Percentiles rank a stretch among this genome's conserved stretches.
Conservation (phyloP, 768 basidiomycete species). For the Tulasnella calospora region DNA sequence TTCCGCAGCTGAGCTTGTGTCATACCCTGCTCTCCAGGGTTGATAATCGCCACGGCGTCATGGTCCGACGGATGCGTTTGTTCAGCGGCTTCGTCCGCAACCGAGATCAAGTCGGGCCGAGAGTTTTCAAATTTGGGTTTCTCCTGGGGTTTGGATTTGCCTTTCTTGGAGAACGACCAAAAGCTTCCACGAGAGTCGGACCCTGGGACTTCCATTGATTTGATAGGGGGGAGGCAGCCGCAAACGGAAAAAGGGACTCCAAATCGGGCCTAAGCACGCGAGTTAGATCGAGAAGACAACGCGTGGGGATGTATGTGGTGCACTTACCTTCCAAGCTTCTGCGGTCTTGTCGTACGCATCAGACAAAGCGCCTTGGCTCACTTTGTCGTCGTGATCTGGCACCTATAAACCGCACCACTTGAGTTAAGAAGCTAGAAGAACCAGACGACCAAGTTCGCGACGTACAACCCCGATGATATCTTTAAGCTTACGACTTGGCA, state of each 20-base stretch:
- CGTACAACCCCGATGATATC: not conserved
- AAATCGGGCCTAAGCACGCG: constrained; percentile 43
- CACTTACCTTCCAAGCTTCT: constrained; percentile 44
- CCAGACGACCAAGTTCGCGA: not conserved
- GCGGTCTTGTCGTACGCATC: constrained; percentile 51
- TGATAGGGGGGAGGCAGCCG: constrained; percentile 47
- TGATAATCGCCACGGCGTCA: constrained; percentile 25
- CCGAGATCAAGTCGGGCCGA: constrained; percentile 28
- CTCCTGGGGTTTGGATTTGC: not conserved
- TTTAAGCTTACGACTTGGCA: not conserved
- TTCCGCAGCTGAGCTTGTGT: constrained; percentile 11
- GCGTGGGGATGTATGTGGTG: not conserved
- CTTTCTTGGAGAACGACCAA: constrained; percentile 17
- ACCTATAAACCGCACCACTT: not conserved
- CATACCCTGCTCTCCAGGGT: constrained; percentile 6
- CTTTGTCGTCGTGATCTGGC: constrained; percentile 46
- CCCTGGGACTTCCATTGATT: not conserved
- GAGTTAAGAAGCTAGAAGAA: not conserved
- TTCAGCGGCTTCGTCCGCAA: constrained; percentile 25
- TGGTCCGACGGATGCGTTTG: constrained; percentile 30
- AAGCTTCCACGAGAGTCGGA: not conserved
- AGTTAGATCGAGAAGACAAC: not conserved
- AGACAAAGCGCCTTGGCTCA: constrained; percentile 45
- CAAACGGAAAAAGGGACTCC: constrained; percentile 53
- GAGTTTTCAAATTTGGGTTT: constrained; percentile 17